Evolutionary conservation across 2,329 filamentous ascomycete species (phyloP), one percentile per base, ranked within the genome.

Genomic region (Coleophoma crateriformis): DNA sequence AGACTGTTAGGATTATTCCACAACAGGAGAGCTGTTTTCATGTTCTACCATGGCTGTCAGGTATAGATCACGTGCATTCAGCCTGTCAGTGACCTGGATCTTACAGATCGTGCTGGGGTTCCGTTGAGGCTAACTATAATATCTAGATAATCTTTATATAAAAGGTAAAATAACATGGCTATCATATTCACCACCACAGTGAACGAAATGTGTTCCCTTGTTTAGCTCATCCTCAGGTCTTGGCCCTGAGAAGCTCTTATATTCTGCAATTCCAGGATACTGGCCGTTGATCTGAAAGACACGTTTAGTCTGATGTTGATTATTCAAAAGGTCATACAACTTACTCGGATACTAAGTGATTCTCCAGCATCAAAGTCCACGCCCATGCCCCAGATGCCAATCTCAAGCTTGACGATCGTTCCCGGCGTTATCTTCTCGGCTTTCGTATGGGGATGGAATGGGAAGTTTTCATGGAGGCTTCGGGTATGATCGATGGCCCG

Each of bases 291-390:
- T 17, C 35, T 38, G 35, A 4, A 27, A 27, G 22, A 27, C 4
- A 27, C 7, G 7, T 27, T 27, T 27, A 27, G 22, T 27, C 7
- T 27, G 22, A 27, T 27, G 22, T 7, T 27, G 22, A 4, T 27
- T 27, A 27, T 27, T 27, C 7, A 7, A 7, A 7, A 7, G 4
- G 4, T 27, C 4, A 7, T 27, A 7, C 22, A 7, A 27, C 22
- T 27, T 27, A 27, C 22, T 27, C 22, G 22, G 22, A 38, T 38
- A 14, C 35, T 14, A 5, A 38, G 35, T 14, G 13, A 14, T 43
- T 57, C 54, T 15, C 53, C 53, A 17, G 42, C 49, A 32, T 53
- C 53, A 38, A 54, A 55, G n/a, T 51, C 50, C 11, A 55, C 47
- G 17, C 50, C 54, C 40, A 50, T 54, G 10, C 48, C 45, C 52